phyloP scores from a whole-genome alignment of 495 filamentous ascomycete species.

The Podospora pseudopauciseta region DNA sequence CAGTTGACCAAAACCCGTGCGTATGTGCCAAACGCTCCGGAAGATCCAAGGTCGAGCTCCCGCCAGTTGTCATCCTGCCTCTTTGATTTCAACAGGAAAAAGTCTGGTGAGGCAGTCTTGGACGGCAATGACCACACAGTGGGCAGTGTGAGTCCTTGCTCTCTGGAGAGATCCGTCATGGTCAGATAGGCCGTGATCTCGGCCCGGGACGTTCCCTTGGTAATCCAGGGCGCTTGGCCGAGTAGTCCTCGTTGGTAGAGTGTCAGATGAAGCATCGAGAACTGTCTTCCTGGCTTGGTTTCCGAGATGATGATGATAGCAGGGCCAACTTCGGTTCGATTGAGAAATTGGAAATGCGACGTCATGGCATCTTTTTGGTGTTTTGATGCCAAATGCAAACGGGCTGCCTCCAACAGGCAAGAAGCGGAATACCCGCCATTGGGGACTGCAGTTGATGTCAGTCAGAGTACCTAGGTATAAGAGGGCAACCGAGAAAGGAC shows the following conservation, averaged over 20 bases:
- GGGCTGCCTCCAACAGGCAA: slow-evolving; percentile 55
- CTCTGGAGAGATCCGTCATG: slow-evolving; percentile 56
- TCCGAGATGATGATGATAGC: slow-evolving; percentile 64
- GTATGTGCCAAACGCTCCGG: slow-evolving; percentile 47
- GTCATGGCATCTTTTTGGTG: slow-evolving; percentile 61
- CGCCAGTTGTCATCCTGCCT: slow-evolving; percentile 45
- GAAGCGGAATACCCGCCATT: slow-evolving; percentile 78
- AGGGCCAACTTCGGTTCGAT: slow-evolving; percentile 60
- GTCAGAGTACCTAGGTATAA: not conserved
- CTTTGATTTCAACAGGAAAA: slow-evolving; percentile 36
- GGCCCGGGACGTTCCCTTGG: slow-evolving; percentile 23
- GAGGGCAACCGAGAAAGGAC: not conserved
- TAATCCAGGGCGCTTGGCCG: slow-evolving; percentile 31
- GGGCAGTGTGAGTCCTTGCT: slow-evolving; percentile 54
- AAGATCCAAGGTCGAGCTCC: slow-evolving; percentile 30
- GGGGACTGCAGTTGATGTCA: slow-evolving; percentile 54
- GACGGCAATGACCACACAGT: slow-evolving; percentile 44
- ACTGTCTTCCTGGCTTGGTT: slow-evolving; percentile 66
- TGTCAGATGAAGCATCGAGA: slow-evolving; percentile 66
- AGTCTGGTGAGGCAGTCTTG: slow-evolving; percentile 38
- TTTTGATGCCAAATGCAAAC: slow-evolving; percentile 56
- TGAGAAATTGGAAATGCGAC: slow-evolving; percentile 71
- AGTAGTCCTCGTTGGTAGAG: slow-evolving; percentile 45
- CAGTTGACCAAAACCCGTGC: slow-evolving; percentile 48
- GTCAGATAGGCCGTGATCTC: slow-evolving; percentile 59